Evolutionary conservation across 495 filamentous ascomycete species (phyloP).

Genomic region (Podospora fimiseda): DNA sequence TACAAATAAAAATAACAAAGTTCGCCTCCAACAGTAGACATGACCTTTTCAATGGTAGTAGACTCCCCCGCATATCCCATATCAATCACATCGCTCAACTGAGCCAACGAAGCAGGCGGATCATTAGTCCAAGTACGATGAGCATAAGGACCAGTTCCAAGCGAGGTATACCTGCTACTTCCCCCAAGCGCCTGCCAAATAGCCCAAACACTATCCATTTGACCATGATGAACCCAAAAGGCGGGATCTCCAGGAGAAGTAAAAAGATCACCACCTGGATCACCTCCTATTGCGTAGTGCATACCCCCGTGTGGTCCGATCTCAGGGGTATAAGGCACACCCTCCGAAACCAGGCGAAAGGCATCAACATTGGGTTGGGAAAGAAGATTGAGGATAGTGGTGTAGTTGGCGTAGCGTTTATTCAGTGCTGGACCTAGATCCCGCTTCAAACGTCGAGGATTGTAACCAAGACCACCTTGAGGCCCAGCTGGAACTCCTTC

Average conservation of each 20-base stretch:
- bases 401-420: conserved; percentile 41
- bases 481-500: conserved; percentile 11
- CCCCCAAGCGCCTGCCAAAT: conserved; percentile 44
- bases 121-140: conserved; percentile 48
- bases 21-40: conserved; percentile 32
- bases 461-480: conserved; percentile 30
- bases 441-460: conserved; percentile 59
- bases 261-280: conserved; percentile 53
- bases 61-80: conserved; percentile 30
- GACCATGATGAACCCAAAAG: conserved; percentile 62
- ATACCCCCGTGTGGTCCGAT: conserved; percentile 59
- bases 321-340: conserved; percentile 41
- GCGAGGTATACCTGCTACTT: conserved; percentile 28
- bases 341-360: conserved; percentile 48
- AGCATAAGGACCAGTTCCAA: conserved; percentile 39
- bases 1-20: conserved; percentile 43
- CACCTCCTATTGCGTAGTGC: conserved; percentile 58
- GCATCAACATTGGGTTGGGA: conserved; percentile 36
- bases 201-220: conserved; percentile 61
- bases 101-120: conserved; percentile 29
- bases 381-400: conserved; percentile 33
- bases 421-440: conserved; percentile 51
- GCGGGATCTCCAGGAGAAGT: conserved; percentile 57
- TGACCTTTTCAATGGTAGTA: conserved; percentile 37
- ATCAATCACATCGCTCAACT: conserved; percentile 34